Percentiles rank a stretch among this genome's conserved stretches.
Conservation (phyloP, 2,329 filamentous ascomycete genomes). For the Escovopsis sp. region DNA sequence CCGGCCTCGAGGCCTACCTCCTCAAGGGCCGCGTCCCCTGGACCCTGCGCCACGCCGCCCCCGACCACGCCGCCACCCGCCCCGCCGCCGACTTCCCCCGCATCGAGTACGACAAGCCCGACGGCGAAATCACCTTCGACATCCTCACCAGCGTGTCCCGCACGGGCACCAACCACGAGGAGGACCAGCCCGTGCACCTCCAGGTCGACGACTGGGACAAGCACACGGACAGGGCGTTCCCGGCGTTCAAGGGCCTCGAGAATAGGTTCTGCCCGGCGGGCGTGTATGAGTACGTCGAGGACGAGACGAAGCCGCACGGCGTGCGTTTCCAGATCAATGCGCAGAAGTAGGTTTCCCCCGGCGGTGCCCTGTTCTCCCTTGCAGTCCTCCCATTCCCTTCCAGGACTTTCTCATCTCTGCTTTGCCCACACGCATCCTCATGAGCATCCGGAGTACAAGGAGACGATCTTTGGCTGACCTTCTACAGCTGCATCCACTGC, state of each 20-base stretch:
- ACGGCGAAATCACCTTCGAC: slow-evolving; percentile 89
- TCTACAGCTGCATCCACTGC: slow-evolving; percentile 81
- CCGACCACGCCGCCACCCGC: slow-evolving; percentile 68
- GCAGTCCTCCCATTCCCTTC: background rate
- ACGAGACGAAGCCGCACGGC: slow-evolving; percentile 68
- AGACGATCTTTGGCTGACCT: slow-evolving; percentile 2
- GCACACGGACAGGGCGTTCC: slow-evolving; percentile 71
- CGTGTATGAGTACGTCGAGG: slow-evolving; percentile 96
- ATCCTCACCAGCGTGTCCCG: slow-evolving; percentile 89
- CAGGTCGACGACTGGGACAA: slow-evolving; percentile 92
- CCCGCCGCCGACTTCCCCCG: slow-evolving; percentile 63
- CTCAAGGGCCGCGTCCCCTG: slow-evolving; percentile 76
- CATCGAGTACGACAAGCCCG: slow-evolving; percentile 94
- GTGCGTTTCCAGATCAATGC: slow-evolving; percentile 96
- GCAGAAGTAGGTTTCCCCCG: slow-evolving; percentile 69
- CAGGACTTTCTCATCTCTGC: background rate
- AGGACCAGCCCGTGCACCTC: slow-evolving; percentile 92
- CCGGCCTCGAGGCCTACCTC: slow-evolving; percentile 78
- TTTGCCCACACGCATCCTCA: slow-evolving; percentile 3
- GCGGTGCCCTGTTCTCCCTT: too few relatives aligned
- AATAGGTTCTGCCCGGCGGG: slow-evolving; percentile 95
- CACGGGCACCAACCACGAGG: slow-evolving; percentile 95
- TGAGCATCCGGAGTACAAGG: too few relatives aligned
- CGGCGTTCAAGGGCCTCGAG: slow-evolving; percentile 80
- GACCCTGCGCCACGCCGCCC: slow-evolving; percentile 74